These are phyloP conservation scores for Microcyclospora pomicola DNA, from an alignment of 2,329 filamentous ascomycete genomes.

Conservation along the genomic window DNA sequence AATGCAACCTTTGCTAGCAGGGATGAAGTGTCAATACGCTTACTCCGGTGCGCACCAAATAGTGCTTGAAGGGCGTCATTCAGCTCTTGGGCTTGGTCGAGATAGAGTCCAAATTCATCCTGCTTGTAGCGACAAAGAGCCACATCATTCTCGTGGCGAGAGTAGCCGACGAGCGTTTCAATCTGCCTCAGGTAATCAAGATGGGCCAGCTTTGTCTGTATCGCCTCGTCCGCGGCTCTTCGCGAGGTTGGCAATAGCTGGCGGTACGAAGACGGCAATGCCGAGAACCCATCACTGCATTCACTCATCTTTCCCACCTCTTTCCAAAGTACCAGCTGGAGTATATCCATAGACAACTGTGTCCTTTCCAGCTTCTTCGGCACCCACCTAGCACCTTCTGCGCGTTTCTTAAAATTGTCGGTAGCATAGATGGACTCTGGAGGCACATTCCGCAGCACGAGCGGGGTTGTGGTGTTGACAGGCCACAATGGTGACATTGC, in stretches of 20 bases:
- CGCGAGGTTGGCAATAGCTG: no score
- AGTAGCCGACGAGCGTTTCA: slow-evolving; percentile 1
- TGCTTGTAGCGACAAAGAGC: slow-evolving; percentile 22
- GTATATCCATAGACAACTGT: slow-evolving; percentile 26
- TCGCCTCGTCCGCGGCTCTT: not conserved
- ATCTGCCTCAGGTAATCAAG: slow-evolving; percentile 1
- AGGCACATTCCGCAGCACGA: slow-evolving; percentile 16
- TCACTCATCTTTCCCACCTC: slow-evolving; percentile 1
- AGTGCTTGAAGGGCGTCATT: slow-evolving; percentile 13
- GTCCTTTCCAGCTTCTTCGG: slow-evolving; percentile 31
- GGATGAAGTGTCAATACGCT: slow-evolving; percentile 6
- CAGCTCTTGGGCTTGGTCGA: slow-evolving; percentile 11
- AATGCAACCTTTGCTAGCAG: slow-evolving; percentile 36
- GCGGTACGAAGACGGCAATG: no score
- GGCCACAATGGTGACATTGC: slow-evolving; percentile 19
- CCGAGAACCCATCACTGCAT: not conserved
- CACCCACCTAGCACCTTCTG: slow-evolving; percentile 21
- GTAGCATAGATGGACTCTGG: slow-evolving; percentile 34
- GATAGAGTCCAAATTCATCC: slow-evolving; percentile 25
- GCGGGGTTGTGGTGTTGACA: slow-evolving; percentile 25
- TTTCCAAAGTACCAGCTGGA: slow-evolving; percentile 20
- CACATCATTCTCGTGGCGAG: slow-evolving; percentile 4
- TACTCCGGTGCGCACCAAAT: slow-evolving; percentile 11
- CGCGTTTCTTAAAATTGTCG: slow-evolving; percentile 18
- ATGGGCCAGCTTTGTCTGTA: slow-evolving; percentile 2